Conservation (phyloP, 2,329 filamentous ascomycete species). For the Aspergillus brunneoviolaceus region DNA sequence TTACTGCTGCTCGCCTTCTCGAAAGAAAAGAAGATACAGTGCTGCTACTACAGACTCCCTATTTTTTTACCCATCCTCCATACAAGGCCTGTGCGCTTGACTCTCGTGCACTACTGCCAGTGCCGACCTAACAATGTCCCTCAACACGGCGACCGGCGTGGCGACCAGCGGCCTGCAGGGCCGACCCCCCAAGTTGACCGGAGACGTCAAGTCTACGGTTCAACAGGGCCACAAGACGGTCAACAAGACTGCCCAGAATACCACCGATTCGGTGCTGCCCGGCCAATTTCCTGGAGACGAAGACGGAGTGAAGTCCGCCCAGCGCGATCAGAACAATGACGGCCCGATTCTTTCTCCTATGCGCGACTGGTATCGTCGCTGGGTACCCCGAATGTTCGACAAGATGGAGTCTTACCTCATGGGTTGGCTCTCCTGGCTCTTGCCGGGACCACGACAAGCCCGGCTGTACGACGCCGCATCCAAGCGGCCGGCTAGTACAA, state of each 20-base stretch:
- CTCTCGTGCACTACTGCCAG: neutral
- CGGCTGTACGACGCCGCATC: constrained; percentile 30
- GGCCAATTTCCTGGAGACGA: constrained; percentile 30
- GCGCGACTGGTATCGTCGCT: constrained; percentile 17
- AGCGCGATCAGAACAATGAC: constrained; percentile 13
- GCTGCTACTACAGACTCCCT: neutral
- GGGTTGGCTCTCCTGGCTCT: constrained; percentile 23
- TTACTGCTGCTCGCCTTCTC: neutral
- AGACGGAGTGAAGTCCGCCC: neutral
- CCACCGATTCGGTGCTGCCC: constrained; percentile 24
- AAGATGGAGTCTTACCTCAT: constrained; percentile 28
- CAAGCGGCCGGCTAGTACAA: constrained; percentile 31
- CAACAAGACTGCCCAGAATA: constrained; percentile 18
- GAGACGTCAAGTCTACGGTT: constrained; percentile 18
- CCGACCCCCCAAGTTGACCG: constrained; percentile 18
- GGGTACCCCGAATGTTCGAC: constrained; percentile 27
- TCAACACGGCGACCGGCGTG: constrained; percentile 24
- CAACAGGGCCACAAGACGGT: constrained; percentile 17
- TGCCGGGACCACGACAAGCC: constrained; percentile 29
- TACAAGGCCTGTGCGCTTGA: neutral
- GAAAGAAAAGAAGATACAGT: neutral
- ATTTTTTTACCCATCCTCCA: no score
- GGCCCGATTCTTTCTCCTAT: constrained; percentile 20
- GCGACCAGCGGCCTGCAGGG: constrained; percentile 2
- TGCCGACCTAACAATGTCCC: constrained; percentile 21